These are phyloP conservation scores for Solanum lignicaule DNA, from an alignment of 257 asterid genomes.

Conservation along the genomic window DNA sequence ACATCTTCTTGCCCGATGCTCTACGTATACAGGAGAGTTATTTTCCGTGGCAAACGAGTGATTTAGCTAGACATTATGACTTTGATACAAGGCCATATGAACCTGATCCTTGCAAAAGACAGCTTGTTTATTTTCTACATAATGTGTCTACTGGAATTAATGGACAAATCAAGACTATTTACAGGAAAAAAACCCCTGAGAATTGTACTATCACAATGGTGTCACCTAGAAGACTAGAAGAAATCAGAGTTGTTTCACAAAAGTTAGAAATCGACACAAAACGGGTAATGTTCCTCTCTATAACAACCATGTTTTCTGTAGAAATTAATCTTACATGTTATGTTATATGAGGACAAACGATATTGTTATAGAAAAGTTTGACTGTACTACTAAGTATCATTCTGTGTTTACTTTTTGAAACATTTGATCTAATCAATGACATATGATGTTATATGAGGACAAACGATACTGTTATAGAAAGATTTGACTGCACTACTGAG, in stretches of 20 bases:
- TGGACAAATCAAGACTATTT: conserved; percentile 32
- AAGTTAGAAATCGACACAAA: conserved; percentile 20
- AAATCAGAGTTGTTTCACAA: conserved; percentile 27
- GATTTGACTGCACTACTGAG: background rate
- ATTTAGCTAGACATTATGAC: conserved; percentile 41
- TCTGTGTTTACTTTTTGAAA: background rate
- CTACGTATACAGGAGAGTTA: conserved; percentile 46
- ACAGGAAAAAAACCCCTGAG: conserved; percentile 14
- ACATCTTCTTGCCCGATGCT: conserved; percentile 47
- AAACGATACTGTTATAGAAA: background rate
- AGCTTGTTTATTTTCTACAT: conserved; percentile 39
- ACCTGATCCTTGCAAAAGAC: conserved; percentile 47
- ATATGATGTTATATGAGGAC: background rate
- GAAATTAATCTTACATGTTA: background rate
- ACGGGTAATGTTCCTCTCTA: conserved; percentile 22
- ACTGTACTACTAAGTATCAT: background rate
- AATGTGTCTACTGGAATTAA: conserved; percentile 17
- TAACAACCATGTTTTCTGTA: background rate
- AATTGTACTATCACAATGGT: conserved; percentile 29
- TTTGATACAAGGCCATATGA: conserved; percentile 48
- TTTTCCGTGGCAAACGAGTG: conserved; percentile 66
- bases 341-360: background rate
- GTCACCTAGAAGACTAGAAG: conserved; percentile 26
- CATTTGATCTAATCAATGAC: background rate
- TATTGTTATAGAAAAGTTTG: background rate